Evolutionary conservation across 257 asterid species (phyloP).

Genomic region (Orobanche coerulescens): DNA sequence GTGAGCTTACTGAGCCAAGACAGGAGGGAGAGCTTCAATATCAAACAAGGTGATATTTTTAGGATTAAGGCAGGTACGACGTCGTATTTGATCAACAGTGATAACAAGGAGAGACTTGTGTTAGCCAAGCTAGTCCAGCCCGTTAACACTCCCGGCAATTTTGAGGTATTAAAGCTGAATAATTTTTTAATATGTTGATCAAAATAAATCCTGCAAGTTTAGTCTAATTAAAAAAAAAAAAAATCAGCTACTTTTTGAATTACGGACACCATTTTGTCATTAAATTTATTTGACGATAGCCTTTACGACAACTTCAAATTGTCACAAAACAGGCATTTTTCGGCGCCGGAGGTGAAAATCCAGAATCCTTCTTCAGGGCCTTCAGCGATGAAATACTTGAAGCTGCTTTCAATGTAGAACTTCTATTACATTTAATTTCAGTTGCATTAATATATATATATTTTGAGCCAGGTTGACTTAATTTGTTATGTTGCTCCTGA

Average conservation of each 20-base stretch:
- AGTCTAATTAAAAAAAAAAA: too few species aligned
- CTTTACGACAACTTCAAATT: not conserved
- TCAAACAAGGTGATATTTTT: conserved; percentile 47
- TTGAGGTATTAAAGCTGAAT: conserved; percentile 31
- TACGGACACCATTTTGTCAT: too few species aligned
- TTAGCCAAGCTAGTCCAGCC: conserved; percentile 45
- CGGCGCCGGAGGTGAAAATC: conserved; percentile 54
- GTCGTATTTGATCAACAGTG: conserved; percentile 44
- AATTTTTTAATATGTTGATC: too few species aligned
- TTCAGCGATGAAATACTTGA: conserved; percentile 60
- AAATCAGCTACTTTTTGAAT: too few species aligned
- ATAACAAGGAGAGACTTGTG: conserved; percentile 33
- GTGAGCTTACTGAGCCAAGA: conserved; percentile 31
- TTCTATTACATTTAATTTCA: not conserved
- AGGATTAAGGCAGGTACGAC: conserved; percentile 50
- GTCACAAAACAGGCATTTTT: conserved; percentile 34
- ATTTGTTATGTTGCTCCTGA: not conserved
- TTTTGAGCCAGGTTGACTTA: not conserved
- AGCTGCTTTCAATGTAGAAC: conserved; percentile 50
- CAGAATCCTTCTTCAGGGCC: conserved; percentile 36
- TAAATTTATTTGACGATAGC: too few species aligned
- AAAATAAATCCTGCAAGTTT: too few species aligned
- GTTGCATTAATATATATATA: not conserved
- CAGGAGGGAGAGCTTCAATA: conserved; percentile 46
- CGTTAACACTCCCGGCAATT: conserved; percentile 41